These are phyloP conservation scores for Bothriochloa decipiens DNA, from an alignment of 176 grass and related monocot species.

Conservation along the genomic window DNA sequence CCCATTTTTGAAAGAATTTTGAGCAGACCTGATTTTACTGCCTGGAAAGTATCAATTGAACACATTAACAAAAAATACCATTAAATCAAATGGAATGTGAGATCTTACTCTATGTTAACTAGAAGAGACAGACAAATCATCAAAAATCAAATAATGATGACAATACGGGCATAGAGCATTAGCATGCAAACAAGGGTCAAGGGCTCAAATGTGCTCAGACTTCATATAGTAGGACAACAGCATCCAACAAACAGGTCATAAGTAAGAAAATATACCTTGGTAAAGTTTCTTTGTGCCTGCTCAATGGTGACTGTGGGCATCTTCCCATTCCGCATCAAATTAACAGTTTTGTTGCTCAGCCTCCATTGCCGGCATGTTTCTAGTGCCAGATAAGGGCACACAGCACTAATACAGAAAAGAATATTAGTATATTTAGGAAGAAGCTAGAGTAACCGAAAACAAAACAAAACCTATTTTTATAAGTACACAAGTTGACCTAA, in stretches of 20 bases:
- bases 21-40: conserved; percentile 92
- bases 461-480: conserved; percentile 15
- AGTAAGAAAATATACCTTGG: conserved; percentile 69
- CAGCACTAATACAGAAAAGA: conserved; percentile 61
- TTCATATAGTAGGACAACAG: conserved; percentile 2
- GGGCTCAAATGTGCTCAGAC: conserved; percentile 20
- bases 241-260: conserved; percentile 36
- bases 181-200: conserved; percentile 14
- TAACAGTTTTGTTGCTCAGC: conserved; percentile 95
- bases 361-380: conserved; percentile 99
- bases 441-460: background rate
- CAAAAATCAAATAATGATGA: background rate
- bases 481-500: conserved; percentile 14
- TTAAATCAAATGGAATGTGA: conserved; percentile 32
- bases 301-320: conserved; percentile 99
- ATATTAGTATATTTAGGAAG: conserved; percentile 29
- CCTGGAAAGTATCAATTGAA: conserved; percentile 64
- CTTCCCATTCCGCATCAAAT: conserved; percentile 97
- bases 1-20: conserved; percentile 99
- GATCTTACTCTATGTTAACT: conserved; percentile 9
- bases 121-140: conserved; percentile 6
- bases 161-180: background rate
- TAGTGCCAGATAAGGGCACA: conserved; percentile 97
- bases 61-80: conserved; percentile 30
- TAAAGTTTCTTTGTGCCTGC: conserved; percentile 99